A percentile compares a stretch with the other conserved stretches of the same genome.
phyloP scores from a whole-genome alignment of 1,284 basidiomycete species.

The Cystobasidium slooffiae region DNA sequence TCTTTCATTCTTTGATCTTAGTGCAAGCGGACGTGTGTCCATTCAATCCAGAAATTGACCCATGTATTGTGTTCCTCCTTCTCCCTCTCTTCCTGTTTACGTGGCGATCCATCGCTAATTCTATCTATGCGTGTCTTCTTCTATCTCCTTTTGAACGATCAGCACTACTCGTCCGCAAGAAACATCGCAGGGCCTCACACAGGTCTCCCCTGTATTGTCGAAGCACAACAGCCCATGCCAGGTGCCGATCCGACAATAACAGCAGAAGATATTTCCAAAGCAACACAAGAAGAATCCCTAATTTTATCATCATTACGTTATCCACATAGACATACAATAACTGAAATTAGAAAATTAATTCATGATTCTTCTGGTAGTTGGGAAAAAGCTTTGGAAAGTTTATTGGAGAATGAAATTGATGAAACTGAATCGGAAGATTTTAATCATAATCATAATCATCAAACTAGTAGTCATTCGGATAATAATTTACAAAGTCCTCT shows the following conservation, averaged over 20 bases:
- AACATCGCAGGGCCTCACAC: slow-evolving; percentile 81
- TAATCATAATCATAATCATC: slow-evolving; percentile 26
- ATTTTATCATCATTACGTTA: slow-evolving; percentile 42
- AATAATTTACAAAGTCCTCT: background rate
- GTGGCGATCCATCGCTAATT: background rate
- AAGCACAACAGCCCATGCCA: slow-evolving; percentile 54
- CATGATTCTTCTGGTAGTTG: slow-evolving; percentile 36
- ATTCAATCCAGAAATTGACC: too few species aligned
- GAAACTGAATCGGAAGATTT: slow-evolving; percentile 44
- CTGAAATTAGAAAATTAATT: slow-evolving; percentile 41
- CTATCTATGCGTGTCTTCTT: background rate
- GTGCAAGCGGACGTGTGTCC: too few species aligned
- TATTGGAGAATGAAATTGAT: slow-evolving; percentile 42
- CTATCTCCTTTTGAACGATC: slow-evolving; percentile 66
- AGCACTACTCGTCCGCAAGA: slow-evolving; percentile 90
- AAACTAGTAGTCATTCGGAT: slow-evolving; percentile 1
- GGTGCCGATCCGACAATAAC: slow-evolving; percentile 8
- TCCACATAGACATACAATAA: slow-evolving; percentile 38
- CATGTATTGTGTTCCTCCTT: too few species aligned
- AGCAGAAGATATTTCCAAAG: slow-evolving; percentile 22
- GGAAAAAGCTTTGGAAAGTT: slow-evolving; percentile 40
- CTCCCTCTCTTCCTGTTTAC: too few species aligned
- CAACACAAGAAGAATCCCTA: slow-evolving; percentile 43
- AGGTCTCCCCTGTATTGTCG: slow-evolving; percentile 72
- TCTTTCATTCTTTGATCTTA: too few species aligned